Evolutionary conservation across 2,329 filamentous ascomycete species (phyloP).

Genomic region (Botrytis pseudocinerea): DNA sequence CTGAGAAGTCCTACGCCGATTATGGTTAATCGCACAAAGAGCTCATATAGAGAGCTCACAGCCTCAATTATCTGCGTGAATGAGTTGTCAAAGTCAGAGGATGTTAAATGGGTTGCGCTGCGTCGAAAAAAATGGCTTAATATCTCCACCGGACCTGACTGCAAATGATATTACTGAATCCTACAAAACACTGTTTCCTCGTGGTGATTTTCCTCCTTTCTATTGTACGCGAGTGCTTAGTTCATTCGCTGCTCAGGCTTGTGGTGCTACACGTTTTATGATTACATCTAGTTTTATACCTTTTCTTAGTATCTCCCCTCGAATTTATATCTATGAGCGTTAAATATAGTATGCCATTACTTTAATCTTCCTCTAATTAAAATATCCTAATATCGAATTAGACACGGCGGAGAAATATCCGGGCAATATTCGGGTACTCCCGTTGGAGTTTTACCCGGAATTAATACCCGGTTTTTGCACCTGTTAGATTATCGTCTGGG

Average conservation of each 20-base stretch:
- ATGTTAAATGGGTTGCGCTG: not conserved
- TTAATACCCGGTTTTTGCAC: not conserved
- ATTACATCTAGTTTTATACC: not conserved
- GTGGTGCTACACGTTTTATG: not conserved
- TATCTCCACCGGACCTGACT: not conserved
- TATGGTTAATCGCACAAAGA: not conserved
- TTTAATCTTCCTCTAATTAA: not conserved
- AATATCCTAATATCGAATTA: not conserved
- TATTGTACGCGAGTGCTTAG: not conserved
- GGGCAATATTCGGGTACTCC: not conserved
- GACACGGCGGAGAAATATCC: not conserved
- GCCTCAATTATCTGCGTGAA: not conserved
- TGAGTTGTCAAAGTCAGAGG: not conserved
- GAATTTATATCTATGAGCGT: not conserved
- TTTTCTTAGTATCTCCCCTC: not conserved
- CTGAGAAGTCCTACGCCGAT: not conserved
- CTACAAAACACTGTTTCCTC: not conserved
- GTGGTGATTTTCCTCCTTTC: not conserved
- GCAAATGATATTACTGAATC: not conserved
- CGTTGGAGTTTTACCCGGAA: not conserved
- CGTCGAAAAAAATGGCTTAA: not conserved
- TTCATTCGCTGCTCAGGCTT: not conserved
- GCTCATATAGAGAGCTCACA: not conserved
- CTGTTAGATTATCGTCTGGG: not conserved
- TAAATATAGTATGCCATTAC: not conserved